These are phyloP conservation scores for Psidium guajava DNA, from an alignment of 345 rosid genomes.

Conservation along the genomic window DNA sequence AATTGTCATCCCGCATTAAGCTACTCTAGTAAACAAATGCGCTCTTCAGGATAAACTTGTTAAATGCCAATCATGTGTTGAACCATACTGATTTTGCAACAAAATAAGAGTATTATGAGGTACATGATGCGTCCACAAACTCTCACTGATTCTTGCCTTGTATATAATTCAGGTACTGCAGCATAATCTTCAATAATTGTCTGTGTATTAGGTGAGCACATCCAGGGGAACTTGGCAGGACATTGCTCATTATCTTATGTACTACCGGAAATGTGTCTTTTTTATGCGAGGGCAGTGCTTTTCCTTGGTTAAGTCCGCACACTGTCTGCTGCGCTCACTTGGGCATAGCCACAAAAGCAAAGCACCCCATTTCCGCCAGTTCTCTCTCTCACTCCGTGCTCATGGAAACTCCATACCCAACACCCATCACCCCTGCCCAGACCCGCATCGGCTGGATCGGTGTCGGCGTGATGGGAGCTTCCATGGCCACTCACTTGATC, in stretches of 20 bases:
- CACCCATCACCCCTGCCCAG: conserved; percentile 29
- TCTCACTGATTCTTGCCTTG: not conserved
- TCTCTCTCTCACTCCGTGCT: not conserved
- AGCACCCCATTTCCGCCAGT: not conserved
- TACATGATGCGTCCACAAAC: not conserved
- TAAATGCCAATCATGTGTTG: not conserved
- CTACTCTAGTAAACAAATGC: not conserved
- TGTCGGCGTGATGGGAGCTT: conserved; percentile 76
- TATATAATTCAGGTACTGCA: not conserved
- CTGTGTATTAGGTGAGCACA: not conserved
- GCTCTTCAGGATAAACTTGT: not conserved
- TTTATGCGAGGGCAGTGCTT: not conserved
- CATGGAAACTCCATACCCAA: conserved; percentile 57
- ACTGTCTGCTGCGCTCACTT: not conserved
- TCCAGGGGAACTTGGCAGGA: not conserved
- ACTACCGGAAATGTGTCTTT: fast-evolving
- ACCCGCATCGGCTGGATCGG: conserved; percentile 84
- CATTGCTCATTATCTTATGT: not conserved
- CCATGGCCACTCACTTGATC: conserved; percentile 77
- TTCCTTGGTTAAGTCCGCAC: not conserved
- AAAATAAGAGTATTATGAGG: not conserved
- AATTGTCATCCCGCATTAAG: not conserved
- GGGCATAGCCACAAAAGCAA: not conserved
- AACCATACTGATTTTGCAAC: not conserved
- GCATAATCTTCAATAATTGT: not conserved